phyloP scores from a whole-genome alignment of 2,329 filamentous ascomycete genomes.

The Orbilia javanica region DNA sequence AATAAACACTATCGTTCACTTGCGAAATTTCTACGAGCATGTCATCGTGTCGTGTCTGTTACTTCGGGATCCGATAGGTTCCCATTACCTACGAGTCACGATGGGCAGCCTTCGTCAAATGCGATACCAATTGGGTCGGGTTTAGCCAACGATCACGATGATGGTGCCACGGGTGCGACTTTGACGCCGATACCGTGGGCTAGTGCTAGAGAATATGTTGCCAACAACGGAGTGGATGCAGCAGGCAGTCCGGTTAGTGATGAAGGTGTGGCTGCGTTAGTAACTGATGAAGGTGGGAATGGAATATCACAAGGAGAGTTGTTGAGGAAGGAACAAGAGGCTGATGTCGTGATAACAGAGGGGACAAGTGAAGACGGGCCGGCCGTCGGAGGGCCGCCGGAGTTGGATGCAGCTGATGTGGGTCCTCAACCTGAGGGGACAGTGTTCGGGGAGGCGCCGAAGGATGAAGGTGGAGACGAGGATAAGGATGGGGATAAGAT shows the following conservation, averaged over 20 bases:
- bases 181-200: conserved; percentile 93
- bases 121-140: conserved; percentile 65
- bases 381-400: conserved; percentile 84
- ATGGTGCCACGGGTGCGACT: conserved; percentile 83
- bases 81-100: conserved; percentile 78
- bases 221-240: conserved; percentile 53
- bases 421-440: conserved; percentile 74
- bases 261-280: conserved; percentile 33
- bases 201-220: conserved; percentile 62
- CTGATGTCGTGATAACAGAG: conserved; percentile 77
- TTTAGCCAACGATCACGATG: conserved; percentile 80
- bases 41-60: conserved; percentile 90
- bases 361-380: conserved; percentile 70
- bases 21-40: conserved; percentile 86
- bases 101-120: conserved; percentile 72
- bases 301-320: conserved; percentile 83
- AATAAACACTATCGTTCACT: conserved; percentile 83
- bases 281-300: conserved; percentile 63
- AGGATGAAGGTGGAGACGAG: conserved; percentile 38
- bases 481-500: conserved; percentile 48
- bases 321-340: conserved; percentile 85
- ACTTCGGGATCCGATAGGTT: conserved; percentile 85
- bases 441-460: conserved; percentile 46
- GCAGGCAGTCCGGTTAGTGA: conserved; percentile 26
- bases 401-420: conserved; percentile 87